Evolutionary conservation across 768 basidiomycete genomes (phyloP).

Genomic region (Rhodotorula kratochvilovae): DNA sequence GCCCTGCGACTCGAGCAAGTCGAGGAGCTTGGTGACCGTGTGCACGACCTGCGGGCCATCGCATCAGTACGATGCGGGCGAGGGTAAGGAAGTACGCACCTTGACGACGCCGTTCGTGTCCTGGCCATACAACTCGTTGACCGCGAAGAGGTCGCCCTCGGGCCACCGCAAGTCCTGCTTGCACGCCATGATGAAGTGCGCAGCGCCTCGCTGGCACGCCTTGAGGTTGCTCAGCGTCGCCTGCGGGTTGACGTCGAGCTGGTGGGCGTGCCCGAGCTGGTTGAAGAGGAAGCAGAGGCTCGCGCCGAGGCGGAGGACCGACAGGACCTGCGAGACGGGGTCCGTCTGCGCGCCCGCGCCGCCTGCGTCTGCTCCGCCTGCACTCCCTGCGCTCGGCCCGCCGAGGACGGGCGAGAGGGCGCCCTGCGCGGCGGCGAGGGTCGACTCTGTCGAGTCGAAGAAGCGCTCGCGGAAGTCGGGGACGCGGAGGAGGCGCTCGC

Average conservation of each 20-base stretch:
- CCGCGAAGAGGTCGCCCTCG: conserved; percentile 59
- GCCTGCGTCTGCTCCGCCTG: conserved; percentile 52
- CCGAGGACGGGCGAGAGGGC: background rate
- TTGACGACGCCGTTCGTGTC: conserved; percentile 93
- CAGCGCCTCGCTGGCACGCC: conserved; percentile 82
- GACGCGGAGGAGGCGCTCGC: conserved; percentile 36
- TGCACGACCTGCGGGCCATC: conserved; percentile 64
- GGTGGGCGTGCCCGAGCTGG: conserved; percentile 57
- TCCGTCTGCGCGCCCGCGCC: conserved; percentile 50
- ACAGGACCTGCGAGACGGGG: conserved; percentile 91
- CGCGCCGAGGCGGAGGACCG: conserved; percentile 84
- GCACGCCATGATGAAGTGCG: conserved; percentile 85
- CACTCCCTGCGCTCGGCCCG: background rate
- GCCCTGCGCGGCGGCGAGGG: background rate
- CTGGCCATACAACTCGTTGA: conserved; percentile 79
- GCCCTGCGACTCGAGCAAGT: conserved; percentile 63
- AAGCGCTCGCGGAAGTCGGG: conserved; percentile 41
- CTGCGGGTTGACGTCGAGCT: conserved; percentile 62
- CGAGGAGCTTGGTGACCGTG: conserved; percentile 78
- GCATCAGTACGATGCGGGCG: too few species aligned
- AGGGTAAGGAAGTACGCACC: conserved; percentile 51
- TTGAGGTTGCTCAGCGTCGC: conserved; percentile 64
- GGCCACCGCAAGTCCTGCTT: conserved; percentile 53
- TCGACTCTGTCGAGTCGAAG: conserved; percentile 16
- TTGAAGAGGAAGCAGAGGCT: conserved; percentile 96